Evolutionary conservation across 345 rosid species (phyloP), one percentile per base, ranked within the genome.

Genomic region (Trapa bicornis): DNA sequence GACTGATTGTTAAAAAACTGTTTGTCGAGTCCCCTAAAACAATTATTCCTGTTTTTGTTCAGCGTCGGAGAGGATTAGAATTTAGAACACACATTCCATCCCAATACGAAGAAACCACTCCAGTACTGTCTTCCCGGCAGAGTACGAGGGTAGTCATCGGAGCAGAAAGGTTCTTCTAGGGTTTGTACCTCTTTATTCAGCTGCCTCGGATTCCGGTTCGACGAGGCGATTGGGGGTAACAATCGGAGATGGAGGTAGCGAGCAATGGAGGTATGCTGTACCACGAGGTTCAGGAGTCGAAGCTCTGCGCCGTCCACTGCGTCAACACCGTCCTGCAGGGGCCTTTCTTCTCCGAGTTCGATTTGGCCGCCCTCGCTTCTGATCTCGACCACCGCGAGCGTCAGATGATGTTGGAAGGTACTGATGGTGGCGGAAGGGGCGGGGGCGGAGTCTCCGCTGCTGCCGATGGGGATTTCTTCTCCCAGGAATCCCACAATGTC

Each of bases 271-370:
- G 97, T 71, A 91, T 94, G 85, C 74, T 94, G 84, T 94, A 94
- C 82, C 96, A 91, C 75, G 96, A 94, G 88, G 99, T 94, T 9
- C 97, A 94, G 71, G 99, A 94, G 83, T 81, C 96, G 12, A 91
- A 89, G 85, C 89, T 94, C 1, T 91, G 99, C 83, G 99, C 97
- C 36, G 97, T 94, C 22, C 99, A 94, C 86, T 94, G 99, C 82
- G 96, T 91, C 68, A 94, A 94, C 85, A 86, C 96, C 54, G 96
- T 84, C 56, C 78, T 94, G 70, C 76, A 94, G 62, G 99, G 99
- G 7, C 97, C 99, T 3, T 91, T 94, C 84, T 94, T 91, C 81
- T 88, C 97, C 52, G 97, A 94, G 77, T 73, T 94, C 65, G 96
- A 90, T 84, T 80, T 93, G 78, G 98, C 96, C 61, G 97, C 96